Evolutionary conservation across 805 yeast species (phyloP).

Genomic region (Suhomyces vadensis): DNA sequence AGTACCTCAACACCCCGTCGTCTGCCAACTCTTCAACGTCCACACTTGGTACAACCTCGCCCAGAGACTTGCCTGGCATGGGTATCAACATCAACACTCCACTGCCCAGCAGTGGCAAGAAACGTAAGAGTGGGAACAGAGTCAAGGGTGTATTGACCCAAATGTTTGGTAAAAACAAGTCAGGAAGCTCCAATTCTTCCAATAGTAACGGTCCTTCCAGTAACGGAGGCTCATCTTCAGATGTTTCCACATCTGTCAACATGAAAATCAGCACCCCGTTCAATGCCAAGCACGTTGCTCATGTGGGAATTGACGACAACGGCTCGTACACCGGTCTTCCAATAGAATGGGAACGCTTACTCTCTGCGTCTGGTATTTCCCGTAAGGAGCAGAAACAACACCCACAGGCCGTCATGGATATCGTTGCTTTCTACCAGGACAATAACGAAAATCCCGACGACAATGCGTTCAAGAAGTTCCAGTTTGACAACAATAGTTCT

Average conservation of each 20-base stretch:
- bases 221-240: slow-evolving; percentile 12
- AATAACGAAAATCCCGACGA: slow-evolving; percentile 45
- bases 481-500: slow-evolving; percentile 26
- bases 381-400: slow-evolving; percentile 85
- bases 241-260: slow-evolving; percentile 29
- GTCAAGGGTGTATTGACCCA: slow-evolving; percentile 61
- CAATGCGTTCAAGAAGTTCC: slow-evolving; percentile 45
- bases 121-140: slow-evolving; percentile 48
- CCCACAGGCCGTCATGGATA: slow-evolving; percentile 93
- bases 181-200: slow-evolving; percentile 6
- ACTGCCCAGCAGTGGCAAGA: slow-evolving; percentile 13
- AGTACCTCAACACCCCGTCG: slow-evolving; percentile 12
- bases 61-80: slow-evolving; percentile 27
- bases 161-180: slow-evolving; percentile 43
- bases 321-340: slow-evolving; percentile 94
- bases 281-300: slow-evolving; percentile 87
- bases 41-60: slow-evolving; percentile 16
- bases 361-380: slow-evolving; percentile 85
- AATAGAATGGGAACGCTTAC: slow-evolving; percentile 83
- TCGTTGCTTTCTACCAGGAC: slow-evolving; percentile 81
- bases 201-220: slow-evolving; percentile 14
- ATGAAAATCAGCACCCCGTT: slow-evolving; percentile 86
- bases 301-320: slow-evolving; percentile 85
- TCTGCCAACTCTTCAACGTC: slow-evolving; percentile 18
- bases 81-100: slow-evolving; percentile 12